phyloP scores from a whole-genome alignment of 495 filamentous ascomycete genomes.

The Aspergillus biplanus region DNA sequence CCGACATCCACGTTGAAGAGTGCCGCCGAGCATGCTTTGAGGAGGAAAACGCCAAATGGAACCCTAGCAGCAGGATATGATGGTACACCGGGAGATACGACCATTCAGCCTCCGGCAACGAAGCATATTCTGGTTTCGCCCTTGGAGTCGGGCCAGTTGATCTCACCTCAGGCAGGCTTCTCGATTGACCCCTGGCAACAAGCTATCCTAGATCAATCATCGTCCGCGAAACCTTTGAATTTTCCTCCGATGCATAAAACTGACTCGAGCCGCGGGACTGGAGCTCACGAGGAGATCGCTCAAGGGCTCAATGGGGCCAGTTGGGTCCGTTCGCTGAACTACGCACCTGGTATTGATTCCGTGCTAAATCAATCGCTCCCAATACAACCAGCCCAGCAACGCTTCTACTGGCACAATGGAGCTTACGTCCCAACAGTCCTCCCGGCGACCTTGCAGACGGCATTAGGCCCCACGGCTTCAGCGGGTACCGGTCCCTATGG shows the following conservation, averaged over 20 bases:
- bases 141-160: constrained; percentile 44
- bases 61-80: constrained; percentile 94
- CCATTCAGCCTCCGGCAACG: constrained; percentile 72
- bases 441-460: constrained; percentile 71
- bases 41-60: constrained; percentile 92
- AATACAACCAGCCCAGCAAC: constrained; percentile 39
- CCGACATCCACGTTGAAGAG: constrained; percentile 31
- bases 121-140: constrained; percentile 90
- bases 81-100: constrained; percentile 77
- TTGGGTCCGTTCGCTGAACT: constrained; percentile 51
- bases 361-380: constrained; percentile 54
- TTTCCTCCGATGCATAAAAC: constrained; percentile 50
- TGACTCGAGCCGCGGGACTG: constrained; percentile 31
- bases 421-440: constrained; percentile 67
- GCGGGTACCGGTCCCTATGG: constrained; percentile 74
- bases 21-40: constrained; percentile 73
- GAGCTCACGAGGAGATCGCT: constrained; percentile 34
- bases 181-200: constrained; percentile 40
- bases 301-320: constrained; percentile 43
- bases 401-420: constrained; percentile 48
- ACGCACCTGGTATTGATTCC: constrained; percentile 52
- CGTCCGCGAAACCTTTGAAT: constrained; percentile 39
- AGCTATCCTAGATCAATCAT: constrained; percentile 30
- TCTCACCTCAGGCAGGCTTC: constrained; percentile 34
- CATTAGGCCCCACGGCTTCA: constrained; percentile 71